Base-by-base conservation (phyloP, 495 filamentous ascomycete genomes). In the Polyplosphaeria fusca region DNA sequence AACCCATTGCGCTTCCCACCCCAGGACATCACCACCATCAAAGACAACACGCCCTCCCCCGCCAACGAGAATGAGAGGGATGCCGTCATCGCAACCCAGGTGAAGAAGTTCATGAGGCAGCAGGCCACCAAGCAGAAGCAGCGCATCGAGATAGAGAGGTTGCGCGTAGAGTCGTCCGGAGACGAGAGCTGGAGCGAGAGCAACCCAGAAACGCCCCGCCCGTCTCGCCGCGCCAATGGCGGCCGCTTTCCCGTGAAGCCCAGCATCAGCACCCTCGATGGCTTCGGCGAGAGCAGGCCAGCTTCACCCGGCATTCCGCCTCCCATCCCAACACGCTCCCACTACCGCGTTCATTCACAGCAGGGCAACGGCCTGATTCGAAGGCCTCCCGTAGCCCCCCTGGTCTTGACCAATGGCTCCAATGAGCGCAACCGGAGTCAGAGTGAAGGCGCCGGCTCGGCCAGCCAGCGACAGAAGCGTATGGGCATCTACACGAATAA, bases 361-460 rank as follows among this genome's bases (percentile, higher is more conserved):
- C 86, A 89, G 58, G 74, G 75, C 19, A 65, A 55, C 22, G 53
- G 35, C 4, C 3, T 41, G 4, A 14, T 54, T 47, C 82, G 84
- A 41, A 75, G 87, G 51, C 88, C 90, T 2, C 81, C 81, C 14
- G 74, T 88, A 25, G 79, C 83, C 65, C 87, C 88, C 28, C 72
- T 89, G 28, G 75, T 79, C 11, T 80, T 85, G 41, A 78, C 80
- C 5, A 91, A 86, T 64, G 92, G 95, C 64, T 77, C 79, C 9
- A 92, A 86, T 65, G 92, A 97, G 65, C 82, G 91, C 22, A 82
- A 88, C 40, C 83, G 92, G 40, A 95, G 90, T 61, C 93, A 95
- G 60, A 95, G 89, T 54, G 92, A 97, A 68, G 90, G 87, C 20
- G 77, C 89, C 14, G 78, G 88, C 28, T 79, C 83, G 38, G 78